Evolutionary conservation across 2,329 filamentous ascomycete genomes (phyloP).

Genomic region (Juglanconis sp.): DNA sequence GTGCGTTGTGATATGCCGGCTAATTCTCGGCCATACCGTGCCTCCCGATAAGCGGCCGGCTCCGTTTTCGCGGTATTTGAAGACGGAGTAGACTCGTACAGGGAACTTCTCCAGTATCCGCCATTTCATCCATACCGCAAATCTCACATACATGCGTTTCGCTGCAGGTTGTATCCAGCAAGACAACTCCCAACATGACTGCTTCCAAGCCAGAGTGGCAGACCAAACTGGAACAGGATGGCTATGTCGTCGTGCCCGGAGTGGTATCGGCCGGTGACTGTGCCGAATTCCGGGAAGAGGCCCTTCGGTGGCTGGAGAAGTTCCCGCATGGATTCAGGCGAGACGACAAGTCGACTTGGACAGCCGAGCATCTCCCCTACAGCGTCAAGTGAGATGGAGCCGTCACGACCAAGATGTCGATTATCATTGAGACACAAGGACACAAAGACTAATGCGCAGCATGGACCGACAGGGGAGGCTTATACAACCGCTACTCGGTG

Average conservation of each 20-base stretch:
- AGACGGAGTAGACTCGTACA: no score
- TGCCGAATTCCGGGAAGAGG: conserved; percentile 12
- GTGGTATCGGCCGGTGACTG: conserved; percentile 3
- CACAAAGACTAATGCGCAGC: not conserved
- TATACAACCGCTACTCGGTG: conserved; percentile 11
- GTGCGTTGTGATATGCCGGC: no score
- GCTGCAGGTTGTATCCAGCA: not conserved
- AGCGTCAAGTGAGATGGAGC: conserved; percentile 5
- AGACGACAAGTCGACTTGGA: conserved; percentile 13
- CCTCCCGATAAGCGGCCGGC: no score
- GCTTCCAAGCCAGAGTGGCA: conserved; percentile 6
- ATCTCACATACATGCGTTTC: not conserved
- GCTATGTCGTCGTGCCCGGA: conserved; percentile 8
- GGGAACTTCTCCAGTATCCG: no score
- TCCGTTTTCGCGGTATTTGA: no score
- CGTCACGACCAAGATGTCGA: no score
- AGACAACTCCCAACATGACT: not conserved
- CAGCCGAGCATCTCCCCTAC: conserved; percentile 5
- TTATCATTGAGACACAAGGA: no score
- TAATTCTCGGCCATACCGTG: no score
- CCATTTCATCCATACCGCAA: no score
- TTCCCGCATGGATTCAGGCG: conserved; percentile 12
- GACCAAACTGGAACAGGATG: conserved; percentile 5
- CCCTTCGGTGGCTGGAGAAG: conserved; percentile 12
- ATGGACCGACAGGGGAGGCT: not conserved